A percentile compares a stretch with the other conserved stretches of the same genome.
phyloP scores from a whole-genome alignment of 2,329 filamentous ascomycete genomes.

The Calonectria pauciramosa region DNA sequence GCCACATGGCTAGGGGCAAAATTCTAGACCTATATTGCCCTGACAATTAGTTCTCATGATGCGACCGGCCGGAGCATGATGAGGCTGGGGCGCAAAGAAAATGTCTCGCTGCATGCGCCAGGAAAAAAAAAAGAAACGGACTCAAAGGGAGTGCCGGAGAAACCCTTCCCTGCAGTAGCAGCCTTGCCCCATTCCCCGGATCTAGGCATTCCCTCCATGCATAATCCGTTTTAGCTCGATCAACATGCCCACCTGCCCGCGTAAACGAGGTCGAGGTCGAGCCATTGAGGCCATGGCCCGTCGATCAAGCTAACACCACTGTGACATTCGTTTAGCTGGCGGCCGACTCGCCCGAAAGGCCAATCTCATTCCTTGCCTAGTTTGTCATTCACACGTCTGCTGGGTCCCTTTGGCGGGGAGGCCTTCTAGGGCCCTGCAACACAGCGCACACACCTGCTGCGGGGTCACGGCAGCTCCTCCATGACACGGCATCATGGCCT shows the following conservation, averaged over 20 bases:
- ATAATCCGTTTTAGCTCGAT: neutral
- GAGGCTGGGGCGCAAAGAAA: neutral
- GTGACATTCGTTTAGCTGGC: conserved; percentile 5
- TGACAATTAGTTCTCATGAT: neutral
- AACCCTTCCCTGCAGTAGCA: neutral
- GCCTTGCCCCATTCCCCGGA: conserved; percentile 1
- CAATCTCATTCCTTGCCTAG: neutral
- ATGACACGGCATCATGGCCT: neutral
- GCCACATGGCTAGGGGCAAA: neutral
- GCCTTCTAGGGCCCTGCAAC: neutral
- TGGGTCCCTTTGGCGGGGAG: neutral
- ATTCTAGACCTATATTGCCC: neutral
- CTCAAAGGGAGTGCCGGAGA: neutral
- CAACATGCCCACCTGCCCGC: neutral
- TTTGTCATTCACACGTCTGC: neutral
- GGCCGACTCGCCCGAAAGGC: neutral
- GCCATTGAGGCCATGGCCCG: neutral
- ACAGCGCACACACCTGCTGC: neutral
- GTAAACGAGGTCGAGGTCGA: neutral
- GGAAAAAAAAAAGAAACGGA: neutral
- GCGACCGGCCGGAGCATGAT: neutral
- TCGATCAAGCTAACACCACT: conserved; percentile 1
- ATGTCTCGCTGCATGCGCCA: neutral
- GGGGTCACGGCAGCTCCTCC: conserved; percentile 5
- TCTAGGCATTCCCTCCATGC: conserved; percentile 5